phyloP scores from a whole-genome alignment of 139 green algal species.

The Gonium pectorale region DNA sequence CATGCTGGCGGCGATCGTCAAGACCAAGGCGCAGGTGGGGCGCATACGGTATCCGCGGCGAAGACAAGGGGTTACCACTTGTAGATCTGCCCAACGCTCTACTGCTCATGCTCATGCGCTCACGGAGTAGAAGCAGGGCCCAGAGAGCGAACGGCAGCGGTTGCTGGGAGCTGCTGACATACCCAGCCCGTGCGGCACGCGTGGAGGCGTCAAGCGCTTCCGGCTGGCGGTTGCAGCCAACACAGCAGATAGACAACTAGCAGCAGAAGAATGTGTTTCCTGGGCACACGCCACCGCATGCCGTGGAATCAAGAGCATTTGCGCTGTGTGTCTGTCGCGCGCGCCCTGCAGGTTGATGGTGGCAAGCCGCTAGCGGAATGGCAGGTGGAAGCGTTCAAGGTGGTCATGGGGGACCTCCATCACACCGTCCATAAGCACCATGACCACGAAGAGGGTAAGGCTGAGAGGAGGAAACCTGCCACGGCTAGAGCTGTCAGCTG shows the following conservation, averaged over 20 bases:
- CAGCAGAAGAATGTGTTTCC: neutral
- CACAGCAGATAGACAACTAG: no score
- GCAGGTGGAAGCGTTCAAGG: conserved; percentile 2
- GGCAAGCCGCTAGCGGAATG: neutral
- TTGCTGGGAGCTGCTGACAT: no score
- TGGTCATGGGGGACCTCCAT: neutral
- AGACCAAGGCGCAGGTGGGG: neutral
- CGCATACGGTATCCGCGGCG: no score
- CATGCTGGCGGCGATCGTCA: neutral
- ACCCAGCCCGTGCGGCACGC: neutral
- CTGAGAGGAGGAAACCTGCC: neutral
- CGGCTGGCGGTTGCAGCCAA: neutral
- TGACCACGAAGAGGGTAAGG: conserved; percentile 28
- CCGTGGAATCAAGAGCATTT: neutral
- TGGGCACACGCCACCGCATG: no score
- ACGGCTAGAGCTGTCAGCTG: no score
- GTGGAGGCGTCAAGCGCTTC: neutral
- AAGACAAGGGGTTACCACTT: no score
- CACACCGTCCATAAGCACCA: neutral
- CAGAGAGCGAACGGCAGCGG: no score
- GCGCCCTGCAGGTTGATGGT: neutral
- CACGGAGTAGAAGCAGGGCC: no score
- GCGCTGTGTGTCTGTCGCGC: neutral
- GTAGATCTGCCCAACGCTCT: no score
- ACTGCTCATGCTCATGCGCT: no score